phyloP scores from a whole-genome alignment of 306 rosid genomes.

The Vigna hirtella region DNA sequence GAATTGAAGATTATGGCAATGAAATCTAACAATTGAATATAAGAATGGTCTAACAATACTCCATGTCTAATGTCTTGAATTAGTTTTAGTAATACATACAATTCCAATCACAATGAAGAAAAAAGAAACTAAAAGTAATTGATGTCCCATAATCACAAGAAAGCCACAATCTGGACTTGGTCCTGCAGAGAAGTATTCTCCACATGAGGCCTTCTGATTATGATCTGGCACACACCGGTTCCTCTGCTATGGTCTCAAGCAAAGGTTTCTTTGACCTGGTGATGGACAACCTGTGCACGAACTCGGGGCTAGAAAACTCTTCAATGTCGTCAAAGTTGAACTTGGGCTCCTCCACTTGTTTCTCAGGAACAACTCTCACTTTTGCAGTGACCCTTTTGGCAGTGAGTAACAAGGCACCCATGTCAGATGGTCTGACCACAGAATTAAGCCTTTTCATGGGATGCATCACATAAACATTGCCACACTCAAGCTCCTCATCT shows the following conservation, averaged over 20 bases:
- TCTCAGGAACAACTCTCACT: conserved; percentile 45
- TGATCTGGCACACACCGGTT: conserved; percentile 42
- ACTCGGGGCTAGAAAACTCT: conserved; percentile 63
- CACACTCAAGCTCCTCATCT: conserved; percentile 76
- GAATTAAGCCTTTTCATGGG: conserved; percentile 82
- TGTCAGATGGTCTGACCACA: conserved; percentile 62
- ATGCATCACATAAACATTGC: conserved; percentile 64
- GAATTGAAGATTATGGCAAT: background rate
- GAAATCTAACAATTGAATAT: conserved; percentile 19
- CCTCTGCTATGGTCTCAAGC: conserved; percentile 84
- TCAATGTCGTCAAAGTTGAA: conserved; percentile 69
- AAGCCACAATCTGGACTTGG: background rate
- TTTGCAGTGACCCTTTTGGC: conserved; percentile 56
- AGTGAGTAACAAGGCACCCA: conserved; percentile 67
- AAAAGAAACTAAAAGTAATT: background rate
- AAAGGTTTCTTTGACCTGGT: conserved; percentile 82
- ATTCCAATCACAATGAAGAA: conserved; percentile 28
- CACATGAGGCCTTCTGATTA: background rate
- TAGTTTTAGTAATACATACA: conserved; percentile 47
- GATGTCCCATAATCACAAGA: conserved; percentile 20
- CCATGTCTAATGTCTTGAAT: conserved; percentile 12
- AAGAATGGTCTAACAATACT: conserved; percentile 28
- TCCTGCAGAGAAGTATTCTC: background rate
- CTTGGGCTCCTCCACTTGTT: conserved; percentile 38
- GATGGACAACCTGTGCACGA: conserved; percentile 67